A percentile compares a stretch with the other conserved stretches of the same genome.
phyloP scores from a whole-genome alignment of 2,329 filamentous ascomycete genomes.

The Catunica adiposa region DNA sequence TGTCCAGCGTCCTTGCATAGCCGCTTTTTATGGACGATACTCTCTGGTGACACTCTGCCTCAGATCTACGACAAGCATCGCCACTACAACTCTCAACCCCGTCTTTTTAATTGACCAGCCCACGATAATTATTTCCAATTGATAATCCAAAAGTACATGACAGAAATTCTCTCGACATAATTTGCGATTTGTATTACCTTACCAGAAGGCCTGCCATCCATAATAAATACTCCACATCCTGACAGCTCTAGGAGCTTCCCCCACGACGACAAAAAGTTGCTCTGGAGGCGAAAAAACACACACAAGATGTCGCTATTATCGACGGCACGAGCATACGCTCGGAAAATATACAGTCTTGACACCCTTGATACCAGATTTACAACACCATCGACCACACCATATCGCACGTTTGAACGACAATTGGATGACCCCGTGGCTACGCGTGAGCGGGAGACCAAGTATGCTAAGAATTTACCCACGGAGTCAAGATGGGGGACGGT shows the following conservation, averaged over 20 bases:
- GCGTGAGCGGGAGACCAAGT: slow-evolving; percentile 19
- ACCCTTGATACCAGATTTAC: slow-evolving; percentile 49
- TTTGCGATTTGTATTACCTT: no score
- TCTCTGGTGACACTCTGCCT: not conserved
- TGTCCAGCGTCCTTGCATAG: not conserved
- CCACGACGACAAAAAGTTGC: not conserved
- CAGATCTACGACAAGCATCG: not conserved
- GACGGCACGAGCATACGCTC: not conserved
- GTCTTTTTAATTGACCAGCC: no score
- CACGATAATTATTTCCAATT: no score
- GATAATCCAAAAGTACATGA: no score
- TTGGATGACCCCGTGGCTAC: slow-evolving; percentile 24
- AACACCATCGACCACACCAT: slow-evolving; percentile 51
- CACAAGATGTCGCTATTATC: not conserved
- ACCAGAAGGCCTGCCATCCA: no score
- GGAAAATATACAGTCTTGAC: slow-evolving; percentile 45
- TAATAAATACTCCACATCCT: no score
- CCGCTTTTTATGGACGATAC: not conserved
- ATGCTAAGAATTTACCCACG: slow-evolving; percentile 28
- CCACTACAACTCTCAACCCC: not conserved
- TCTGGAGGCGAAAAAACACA: not conserved
- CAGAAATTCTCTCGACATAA: no score
- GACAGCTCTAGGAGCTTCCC: not conserved
- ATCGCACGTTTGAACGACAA: slow-evolving; percentile 27
- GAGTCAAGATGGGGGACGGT: slow-evolving; percentile 68